Evolutionary conservation across 2,329 filamentous ascomycete species (phyloP), one percentile per base, ranked within the genome.

Genomic region (Venturia nashicola): DNA sequence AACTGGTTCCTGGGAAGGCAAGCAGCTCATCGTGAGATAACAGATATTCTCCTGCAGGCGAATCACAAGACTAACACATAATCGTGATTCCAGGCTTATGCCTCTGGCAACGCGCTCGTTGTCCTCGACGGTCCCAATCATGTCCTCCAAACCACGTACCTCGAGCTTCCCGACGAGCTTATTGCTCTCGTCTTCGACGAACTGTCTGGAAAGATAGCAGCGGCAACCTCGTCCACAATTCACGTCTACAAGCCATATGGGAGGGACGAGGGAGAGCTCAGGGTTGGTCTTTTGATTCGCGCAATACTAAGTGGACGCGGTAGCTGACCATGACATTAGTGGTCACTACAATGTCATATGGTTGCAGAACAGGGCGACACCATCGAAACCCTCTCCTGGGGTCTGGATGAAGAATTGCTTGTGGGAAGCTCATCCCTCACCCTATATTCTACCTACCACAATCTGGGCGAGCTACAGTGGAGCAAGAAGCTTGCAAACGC

Each of bases 111-210:
- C 75, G 90, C 90, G 66, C 84, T 97, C 68, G 85, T 94, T 62
- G 87, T 99, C 70, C 85, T 97, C 69, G 83, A 85, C 71, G 88
- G 86, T 61, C 83, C 89, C 62, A 81, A 87, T 66, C 83, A 83
- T 63, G 84, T 97, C 67, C 76, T 96, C 42, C 94, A 99, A 75
- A 97, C 92, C 4, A 88, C 96, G 68, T 96, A 96, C 77, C 86
- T 94, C 71, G 89, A 95, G 71, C 85, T 90, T 68, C 78, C 81
- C 51, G 75, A 79, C 18, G 80, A 85, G 32, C 80, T 97, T 36
- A 83, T 91, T 67, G 88, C 91, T 36, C 84, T 97, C 67, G 83
- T 85, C 39, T 83, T 97, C 67, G 90, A 97, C 71, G 88, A 95
- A 72, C 78, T 80, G 20, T 88, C 88, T 9, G 94, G 92, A 60